These are phyloP conservation scores for Babesia gibsoni DNA, from an alignment of 169 alveolate species.

Conservation along the genomic window DNA sequence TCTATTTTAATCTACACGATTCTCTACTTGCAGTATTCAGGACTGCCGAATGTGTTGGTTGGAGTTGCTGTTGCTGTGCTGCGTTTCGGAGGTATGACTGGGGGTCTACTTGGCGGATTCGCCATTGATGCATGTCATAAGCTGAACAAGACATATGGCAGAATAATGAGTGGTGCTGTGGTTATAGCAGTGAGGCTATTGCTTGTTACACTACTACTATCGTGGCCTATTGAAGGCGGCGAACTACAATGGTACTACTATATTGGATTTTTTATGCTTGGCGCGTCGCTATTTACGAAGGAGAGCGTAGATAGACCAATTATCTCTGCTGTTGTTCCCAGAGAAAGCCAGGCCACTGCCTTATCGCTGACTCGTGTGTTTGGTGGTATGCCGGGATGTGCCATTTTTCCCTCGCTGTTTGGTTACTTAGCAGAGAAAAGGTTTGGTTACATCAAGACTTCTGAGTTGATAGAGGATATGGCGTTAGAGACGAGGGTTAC, in stretches of 20 bases:
- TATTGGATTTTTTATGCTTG: neutral
- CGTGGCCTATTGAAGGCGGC: conserved; percentile 51
- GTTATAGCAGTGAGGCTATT: conserved; percentile 74
- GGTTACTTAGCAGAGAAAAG: conserved; percentile 84
- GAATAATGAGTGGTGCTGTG: conserved; percentile 80
- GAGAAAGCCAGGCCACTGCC: conserved; percentile 85
- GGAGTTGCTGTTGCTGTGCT: conserved; percentile 80
- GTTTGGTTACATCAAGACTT: conserved; percentile 63
- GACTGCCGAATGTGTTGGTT: conserved; percentile 80
- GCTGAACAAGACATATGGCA: conserved; percentile 78
- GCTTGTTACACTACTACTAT: conserved; percentile 68
- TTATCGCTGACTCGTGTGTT: conserved; percentile 78
- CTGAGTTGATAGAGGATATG: neutral
- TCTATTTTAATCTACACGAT: conserved; percentile 84
- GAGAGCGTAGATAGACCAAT: neutral
- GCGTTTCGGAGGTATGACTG: conserved; percentile 83
- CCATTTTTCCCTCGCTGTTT: conserved; percentile 84
- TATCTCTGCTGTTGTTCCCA: conserved; percentile 74
- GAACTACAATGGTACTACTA: neutral
- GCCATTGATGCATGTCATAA: conserved; percentile 79
- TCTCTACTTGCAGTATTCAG: conserved; percentile 86
- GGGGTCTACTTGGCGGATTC: conserved; percentile 88
- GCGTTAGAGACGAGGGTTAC: neutral
- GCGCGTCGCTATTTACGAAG: neutral
- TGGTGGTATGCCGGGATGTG: conserved; percentile 84